Conservation (phyloP, 2,329 filamentous ascomycete genomes). For the Stemphylium beticola region DNA sequence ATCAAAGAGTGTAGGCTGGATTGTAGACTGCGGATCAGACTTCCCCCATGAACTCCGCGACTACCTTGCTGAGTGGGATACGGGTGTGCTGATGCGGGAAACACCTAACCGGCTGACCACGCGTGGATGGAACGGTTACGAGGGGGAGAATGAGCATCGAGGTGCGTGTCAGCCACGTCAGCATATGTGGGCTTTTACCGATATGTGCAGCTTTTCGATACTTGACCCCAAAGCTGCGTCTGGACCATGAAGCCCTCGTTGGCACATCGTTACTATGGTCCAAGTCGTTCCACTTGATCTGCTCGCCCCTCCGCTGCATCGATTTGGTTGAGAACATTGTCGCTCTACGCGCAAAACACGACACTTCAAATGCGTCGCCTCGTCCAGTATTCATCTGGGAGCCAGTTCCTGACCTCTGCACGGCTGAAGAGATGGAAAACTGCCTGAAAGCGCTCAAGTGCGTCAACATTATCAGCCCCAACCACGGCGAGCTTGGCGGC, state of each 20-base stretch:
- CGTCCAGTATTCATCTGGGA: constrained; percentile 88
- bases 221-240: constrained; percentile 80
- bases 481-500: constrained; percentile 84
- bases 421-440: constrained; percentile 64
- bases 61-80: constrained; percentile 76
- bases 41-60: constrained; percentile 73
- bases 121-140: constrained; percentile 88
- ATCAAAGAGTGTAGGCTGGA: constrained; percentile 80
- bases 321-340: constrained; percentile 76
- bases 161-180: constrained; percentile 38
- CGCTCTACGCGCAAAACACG: constrained; percentile 53
- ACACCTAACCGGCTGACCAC: constrained; percentile 77
- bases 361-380: constrained; percentile 16
- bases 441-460: constrained; percentile 60
- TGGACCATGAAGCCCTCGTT: constrained; percentile 75
- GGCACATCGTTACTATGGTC: constrained; percentile 68
- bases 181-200: neutral
- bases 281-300: constrained; percentile 86
- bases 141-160: constrained; percentile 68
- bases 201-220: constrained; percentile 75
- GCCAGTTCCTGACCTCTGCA: constrained; percentile 88
- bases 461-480: constrained; percentile 73
- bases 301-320: constrained; percentile 77
- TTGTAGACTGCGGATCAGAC: constrained; percentile 87
- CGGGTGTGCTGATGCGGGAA: constrained; percentile 71